Conservation (phyloP, 768 basidiomycete genomes). For the Podaxis sp. region DNA sequence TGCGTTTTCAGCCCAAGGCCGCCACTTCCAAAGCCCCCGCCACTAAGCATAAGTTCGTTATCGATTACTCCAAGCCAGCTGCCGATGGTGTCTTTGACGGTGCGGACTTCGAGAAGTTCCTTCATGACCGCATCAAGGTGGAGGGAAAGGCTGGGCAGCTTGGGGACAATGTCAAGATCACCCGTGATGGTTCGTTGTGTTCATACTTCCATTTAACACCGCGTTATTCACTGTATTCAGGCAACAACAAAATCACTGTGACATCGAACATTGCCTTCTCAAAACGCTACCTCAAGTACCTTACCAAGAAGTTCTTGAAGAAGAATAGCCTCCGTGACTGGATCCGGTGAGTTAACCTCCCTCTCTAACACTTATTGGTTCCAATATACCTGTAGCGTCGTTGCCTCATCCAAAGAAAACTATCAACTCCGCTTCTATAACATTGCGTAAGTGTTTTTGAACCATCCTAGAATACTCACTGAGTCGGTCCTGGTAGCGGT, state of each 20-base stretch:
- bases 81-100: conserved; percentile 54
- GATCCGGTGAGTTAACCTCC: conserved; percentile 64
- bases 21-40: conserved; percentile 48
- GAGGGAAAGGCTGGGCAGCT: conserved; percentile 90
- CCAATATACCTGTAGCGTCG: conserved; percentile 50
- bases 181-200: conserved; percentile 68
- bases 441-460: conserved; percentile 58
- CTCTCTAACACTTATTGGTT: not conserved
- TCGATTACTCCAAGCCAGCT: conserved; percentile 81
- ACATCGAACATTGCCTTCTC: conserved; percentile 88
- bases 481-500: conserved; percentile 18
- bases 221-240: conserved; percentile 29
- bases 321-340: conserved; percentile 95
- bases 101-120: conserved; percentile 74
- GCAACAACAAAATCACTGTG: conserved; percentile 79
- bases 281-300: conserved; percentile 96
- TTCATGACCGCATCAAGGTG: conserved; percentile 92
- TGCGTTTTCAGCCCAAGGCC: conserved; percentile 51
- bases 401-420: conserved; percentile 88
- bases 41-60: conserved; percentile 65
- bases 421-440: conserved; percentile 97
- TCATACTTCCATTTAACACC: not conserved
- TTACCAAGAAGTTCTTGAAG: conserved; percentile 99
- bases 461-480: conserved; percentile 3
- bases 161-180: conserved; percentile 83